These are phyloP conservation scores for Podaxis sp. DNA, from an alignment of 768 basidiomycete species.

Conservation along the genomic window DNA sequence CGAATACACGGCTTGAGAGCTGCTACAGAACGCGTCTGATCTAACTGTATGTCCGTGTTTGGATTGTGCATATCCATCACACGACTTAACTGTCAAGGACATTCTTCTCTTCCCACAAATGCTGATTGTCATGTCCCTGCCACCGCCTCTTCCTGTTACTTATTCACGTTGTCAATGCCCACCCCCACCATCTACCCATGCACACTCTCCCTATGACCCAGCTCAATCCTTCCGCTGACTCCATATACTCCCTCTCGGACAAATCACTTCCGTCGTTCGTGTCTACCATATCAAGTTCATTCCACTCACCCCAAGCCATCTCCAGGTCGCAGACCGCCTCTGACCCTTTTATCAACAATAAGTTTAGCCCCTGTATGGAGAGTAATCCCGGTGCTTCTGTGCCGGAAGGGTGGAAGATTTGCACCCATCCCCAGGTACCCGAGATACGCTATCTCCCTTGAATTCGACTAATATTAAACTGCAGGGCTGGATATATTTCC, in stretches of 20 bases:
- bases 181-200: neutral
- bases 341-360: neutral
- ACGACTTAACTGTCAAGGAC: neutral
- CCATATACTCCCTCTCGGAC: neutral
- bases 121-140: neutral
- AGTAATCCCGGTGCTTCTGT: neutral
- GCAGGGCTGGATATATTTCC: constrained; percentile 54
- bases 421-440: constrained; percentile 39
- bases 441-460: neutral
- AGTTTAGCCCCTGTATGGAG: neutral
- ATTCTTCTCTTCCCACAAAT: neutral
- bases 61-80: neutral
- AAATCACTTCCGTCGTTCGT: neutral
- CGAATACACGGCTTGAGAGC: neutral
- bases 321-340: neutral
- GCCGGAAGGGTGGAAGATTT: constrained; percentile 36
- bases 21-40: constrained; percentile 6
- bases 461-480: constrained; percentile 14
- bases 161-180: neutral
- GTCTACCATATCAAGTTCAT: neutral
- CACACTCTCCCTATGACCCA: neutral
- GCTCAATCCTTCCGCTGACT: neutral
- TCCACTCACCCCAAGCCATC: neutral
- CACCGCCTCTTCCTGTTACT: neutral
- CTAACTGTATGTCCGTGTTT: constrained; percentile 8